phyloP scores from a whole-genome alignment of 257 asterid species.

The Mentha longifolia region DNA sequence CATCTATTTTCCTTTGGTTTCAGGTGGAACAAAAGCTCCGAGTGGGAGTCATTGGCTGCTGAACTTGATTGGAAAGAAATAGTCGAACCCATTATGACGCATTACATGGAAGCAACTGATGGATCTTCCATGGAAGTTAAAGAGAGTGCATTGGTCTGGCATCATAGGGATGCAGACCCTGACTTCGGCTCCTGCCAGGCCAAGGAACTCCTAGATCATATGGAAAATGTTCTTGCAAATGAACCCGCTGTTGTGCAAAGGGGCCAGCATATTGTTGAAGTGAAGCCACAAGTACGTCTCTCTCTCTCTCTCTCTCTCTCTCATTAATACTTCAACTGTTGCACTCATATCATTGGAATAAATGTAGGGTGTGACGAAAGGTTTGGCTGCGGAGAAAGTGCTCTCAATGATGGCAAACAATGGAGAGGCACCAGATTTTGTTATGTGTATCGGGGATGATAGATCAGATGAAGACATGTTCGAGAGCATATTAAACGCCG shows the following conservation, averaged over 20 bases:
- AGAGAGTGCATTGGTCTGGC: conserved; percentile 97
- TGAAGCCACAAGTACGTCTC: conserved; percentile 79
- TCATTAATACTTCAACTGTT: background rate
- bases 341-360: conserved; percentile 6
- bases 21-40: conserved; percentile 63
- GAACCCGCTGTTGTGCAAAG: conserved; percentile 92
- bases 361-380: conserved; percentile 90
- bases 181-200: conserved; percentile 95
- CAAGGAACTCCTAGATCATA: conserved; percentile 76
- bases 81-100: conserved; percentile 84
- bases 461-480: conserved; percentile 94
- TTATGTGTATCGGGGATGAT: conserved; percentile 87
- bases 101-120: conserved; percentile 85
- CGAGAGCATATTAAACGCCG: conserved; percentile 68
- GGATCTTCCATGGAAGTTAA: conserved; percentile 84
- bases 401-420: conserved; percentile 50
- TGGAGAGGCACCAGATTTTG: conserved; percentile 69
- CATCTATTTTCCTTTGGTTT: conserved; percentile 22
- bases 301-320: background rate
- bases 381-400: conserved; percentile 75
- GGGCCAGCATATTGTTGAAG: conserved; percentile 94
- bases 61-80: conserved; percentile 88
- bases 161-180: conserved; percentile 77
- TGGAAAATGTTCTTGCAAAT: conserved; percentile 83
- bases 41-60: conserved; percentile 71